phyloP scores from a whole-genome alignment of 768 basidiomycete species.

The Tulasnella sp. region DNA sequence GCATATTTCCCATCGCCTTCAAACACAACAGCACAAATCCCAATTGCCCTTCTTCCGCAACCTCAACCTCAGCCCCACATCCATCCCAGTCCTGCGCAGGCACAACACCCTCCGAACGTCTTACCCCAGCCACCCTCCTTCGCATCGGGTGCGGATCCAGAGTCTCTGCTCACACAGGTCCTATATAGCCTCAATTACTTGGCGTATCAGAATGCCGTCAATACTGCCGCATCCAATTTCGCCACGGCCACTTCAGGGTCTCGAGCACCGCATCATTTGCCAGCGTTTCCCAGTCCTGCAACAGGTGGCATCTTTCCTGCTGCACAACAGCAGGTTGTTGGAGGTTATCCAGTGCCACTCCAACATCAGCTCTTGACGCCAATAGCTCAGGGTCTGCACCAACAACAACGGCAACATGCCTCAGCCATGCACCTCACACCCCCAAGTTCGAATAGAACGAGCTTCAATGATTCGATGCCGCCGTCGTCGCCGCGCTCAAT shows the following conservation, averaged over 20 bases:
- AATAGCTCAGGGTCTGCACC: not conserved
- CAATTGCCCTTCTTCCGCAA: too few relatives aligned
- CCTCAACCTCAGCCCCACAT: too few relatives aligned
- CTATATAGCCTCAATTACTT: constrained; percentile 14
- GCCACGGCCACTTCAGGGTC: not conserved
- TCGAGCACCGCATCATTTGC: too few relatives aligned
- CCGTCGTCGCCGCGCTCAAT: not conserved
- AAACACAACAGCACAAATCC: too few relatives aligned
- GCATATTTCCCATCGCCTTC: too few relatives aligned
- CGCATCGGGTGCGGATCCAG: not conserved
- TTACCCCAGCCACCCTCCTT: not conserved
- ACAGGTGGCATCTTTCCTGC: not conserved
- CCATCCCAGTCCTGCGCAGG: too few relatives aligned
- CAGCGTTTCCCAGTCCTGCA: too few relatives aligned
- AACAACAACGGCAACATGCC: not conserved
- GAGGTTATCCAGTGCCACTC: not conserved
- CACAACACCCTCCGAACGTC: too few relatives aligned
- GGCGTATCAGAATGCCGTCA: constrained; percentile 3
- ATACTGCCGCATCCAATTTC: not conserved
- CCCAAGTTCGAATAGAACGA: not conserved
- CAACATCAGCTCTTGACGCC: not conserved
- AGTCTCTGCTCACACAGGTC: constrained; percentile 10
- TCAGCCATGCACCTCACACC: not conserved
- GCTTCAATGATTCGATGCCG: not conserved
- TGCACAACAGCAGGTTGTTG: not conserved